phyloP scores from a whole-genome alignment of 2,329 filamentous ascomycete genomes.

The Ploettnerulaceae sp. region DNA sequence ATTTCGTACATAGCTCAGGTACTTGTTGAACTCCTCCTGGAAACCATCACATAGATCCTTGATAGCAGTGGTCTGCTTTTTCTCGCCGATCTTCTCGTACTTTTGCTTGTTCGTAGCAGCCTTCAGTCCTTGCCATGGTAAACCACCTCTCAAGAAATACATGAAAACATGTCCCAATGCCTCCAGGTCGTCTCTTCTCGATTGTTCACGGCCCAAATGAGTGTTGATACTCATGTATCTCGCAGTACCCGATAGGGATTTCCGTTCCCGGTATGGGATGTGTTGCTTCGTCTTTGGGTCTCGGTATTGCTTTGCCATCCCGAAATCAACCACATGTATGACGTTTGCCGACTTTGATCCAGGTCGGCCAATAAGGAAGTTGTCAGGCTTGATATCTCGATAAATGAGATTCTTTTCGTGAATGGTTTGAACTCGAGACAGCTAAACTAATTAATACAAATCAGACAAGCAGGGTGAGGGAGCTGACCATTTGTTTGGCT shows the following conservation, averaged over 20 bases:
- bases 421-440: conserved; percentile 86
- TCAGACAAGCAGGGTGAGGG: not conserved
- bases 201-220: conserved; percentile 93
- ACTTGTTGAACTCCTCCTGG: conserved; percentile 96
- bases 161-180: conserved; percentile 73
- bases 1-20: conserved; percentile 94
- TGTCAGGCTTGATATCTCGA: conserved; percentile 98
- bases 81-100: conserved; percentile 99
- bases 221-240: conserved; percentile 99
- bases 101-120: conserved; percentile 86
- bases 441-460: conserved; percentile 41
- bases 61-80: conserved; percentile 97
- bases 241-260: conserved; percentile 92
- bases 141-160: conserved; percentile 67
- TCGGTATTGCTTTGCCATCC: conserved; percentile 99
- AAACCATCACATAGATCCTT: conserved; percentile 96
- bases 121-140: conserved; percentile 70
- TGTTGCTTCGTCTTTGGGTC: conserved; percentile 99
- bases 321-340: conserved; percentile 97
- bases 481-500: conserved; percentile 88
- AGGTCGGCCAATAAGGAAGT: conserved; percentile 93
- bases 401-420: conserved; percentile 99
- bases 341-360: conserved; percentile 94
- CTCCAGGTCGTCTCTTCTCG: conserved; percentile 90
- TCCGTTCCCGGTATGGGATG: conserved; percentile 94